Percentiles rank a stretch among this genome's conserved stretches.
Evolutionary conservation across 495 filamentous ascomycete genomes (phyloP).

Genomic region (Podospora sp.): DNA sequence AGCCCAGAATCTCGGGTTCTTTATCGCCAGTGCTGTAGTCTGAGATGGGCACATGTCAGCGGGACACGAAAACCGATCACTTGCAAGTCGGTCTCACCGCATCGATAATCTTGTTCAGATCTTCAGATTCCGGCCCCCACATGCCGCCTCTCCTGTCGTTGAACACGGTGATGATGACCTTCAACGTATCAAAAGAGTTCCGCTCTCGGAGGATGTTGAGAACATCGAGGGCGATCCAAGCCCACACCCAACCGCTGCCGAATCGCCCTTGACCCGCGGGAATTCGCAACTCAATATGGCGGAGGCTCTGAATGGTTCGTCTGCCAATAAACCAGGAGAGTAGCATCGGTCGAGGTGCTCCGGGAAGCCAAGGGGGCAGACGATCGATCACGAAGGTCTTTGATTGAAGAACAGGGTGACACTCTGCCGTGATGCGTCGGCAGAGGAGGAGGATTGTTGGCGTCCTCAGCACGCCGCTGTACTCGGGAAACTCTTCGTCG

Average conservation of each 20-base stretch:
- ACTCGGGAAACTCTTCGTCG: constrained; percentile 21
- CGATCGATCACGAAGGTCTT: constrained; percentile 38
- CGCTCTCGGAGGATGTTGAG: background rate
- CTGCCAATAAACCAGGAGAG: constrained; percentile 35
- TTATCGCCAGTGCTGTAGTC: background rate
- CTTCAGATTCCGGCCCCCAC: background rate
- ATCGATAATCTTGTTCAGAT: background rate
- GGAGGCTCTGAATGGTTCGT: constrained; percentile 35
- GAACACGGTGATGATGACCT: background rate
- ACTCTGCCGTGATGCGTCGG: constrained; percentile 39
- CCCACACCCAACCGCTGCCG: constrained; percentile 38
- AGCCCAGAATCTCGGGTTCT: constrained; percentile 10
- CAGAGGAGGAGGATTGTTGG: constrained; percentile 43
- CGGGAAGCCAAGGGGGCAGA: constrained; percentile 43
- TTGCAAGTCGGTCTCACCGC: background rate
- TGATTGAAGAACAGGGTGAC: constrained; percentile 28
- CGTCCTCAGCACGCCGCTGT: constrained; percentile 26
- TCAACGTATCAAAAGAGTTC: constrained; percentile 3
- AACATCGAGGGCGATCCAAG: background rate
- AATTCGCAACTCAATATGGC: constrained; percentile 37
- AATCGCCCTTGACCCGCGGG: constrained; percentile 34
- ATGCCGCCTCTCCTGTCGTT: background rate
- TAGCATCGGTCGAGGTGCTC: constrained; percentile 27
- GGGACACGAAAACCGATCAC: background rate
- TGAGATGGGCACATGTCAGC: background rate